phyloP scores from a whole-genome alignment of 1,139 yeast species.

The Scheffersomyces lignicola region DNA sequence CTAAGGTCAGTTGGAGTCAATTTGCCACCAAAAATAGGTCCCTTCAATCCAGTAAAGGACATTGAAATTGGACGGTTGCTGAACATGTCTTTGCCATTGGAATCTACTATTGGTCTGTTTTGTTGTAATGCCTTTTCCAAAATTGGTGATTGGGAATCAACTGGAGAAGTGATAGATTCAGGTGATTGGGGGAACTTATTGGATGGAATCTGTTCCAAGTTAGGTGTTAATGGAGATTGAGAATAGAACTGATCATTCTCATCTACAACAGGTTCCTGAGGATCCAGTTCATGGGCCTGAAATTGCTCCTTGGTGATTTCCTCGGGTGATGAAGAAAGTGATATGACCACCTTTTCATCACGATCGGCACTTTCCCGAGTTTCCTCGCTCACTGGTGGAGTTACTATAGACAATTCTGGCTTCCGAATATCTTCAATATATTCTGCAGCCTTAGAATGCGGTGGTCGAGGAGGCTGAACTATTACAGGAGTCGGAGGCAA shows the following conservation, averaged over 20 bases:
- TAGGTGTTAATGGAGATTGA: conserved; percentile 13
- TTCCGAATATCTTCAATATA: not conserved
- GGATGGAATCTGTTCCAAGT: conserved; percentile 12
- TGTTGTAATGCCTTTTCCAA: conserved; percentile 20
- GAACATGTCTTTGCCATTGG: conserved; percentile 14
- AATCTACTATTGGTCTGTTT: conserved; percentile 12
- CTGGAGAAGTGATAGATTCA: conserved; percentile 1
- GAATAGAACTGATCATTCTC: not conserved
- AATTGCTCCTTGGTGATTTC: conserved; percentile 3
- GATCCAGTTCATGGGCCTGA: not conserved
- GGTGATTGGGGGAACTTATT: conserved; percentile 8
- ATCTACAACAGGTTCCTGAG: not conserved
- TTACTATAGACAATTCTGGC: not conserved
- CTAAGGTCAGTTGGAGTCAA: conserved; percentile 29
- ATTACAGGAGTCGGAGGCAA: not conserved
- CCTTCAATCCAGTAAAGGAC: conserved; percentile 66
- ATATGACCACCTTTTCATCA: not conserved
- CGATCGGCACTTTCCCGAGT: not conserved
- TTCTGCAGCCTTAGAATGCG: not conserved
- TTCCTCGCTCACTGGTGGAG: conserved; percentile 3
- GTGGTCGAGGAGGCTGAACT: not conserved
- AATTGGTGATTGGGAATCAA: conserved; percentile 22
- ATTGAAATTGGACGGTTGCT: conserved; percentile 58
- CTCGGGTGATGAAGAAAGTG: conserved; percentile 2
- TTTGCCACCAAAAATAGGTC: conserved; percentile 52